Percentiles rank a stretch among this genome's conserved stretches.
These are phyloP conservation scores for Globisporangium spiculum DNA, from an alignment of 352 stramenopile genomes.

Conservation along the genomic window DNA sequence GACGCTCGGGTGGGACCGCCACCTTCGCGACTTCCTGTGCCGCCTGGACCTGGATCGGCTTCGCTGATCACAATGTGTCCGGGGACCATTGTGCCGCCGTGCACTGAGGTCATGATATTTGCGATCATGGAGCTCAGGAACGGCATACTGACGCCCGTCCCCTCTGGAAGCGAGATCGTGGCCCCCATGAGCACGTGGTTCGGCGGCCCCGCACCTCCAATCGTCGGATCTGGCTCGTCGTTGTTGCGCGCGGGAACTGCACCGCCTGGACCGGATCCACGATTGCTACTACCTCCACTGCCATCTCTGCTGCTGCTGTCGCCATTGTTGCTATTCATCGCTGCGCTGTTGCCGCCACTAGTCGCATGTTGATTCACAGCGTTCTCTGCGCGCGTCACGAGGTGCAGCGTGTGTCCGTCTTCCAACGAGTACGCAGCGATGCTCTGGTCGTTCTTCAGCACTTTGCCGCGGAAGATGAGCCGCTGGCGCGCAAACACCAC, in stretches of 20 bases:
- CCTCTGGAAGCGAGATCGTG: constrained; percentile 68
- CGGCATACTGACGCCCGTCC: constrained; percentile 64
- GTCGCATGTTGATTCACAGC: background rate
- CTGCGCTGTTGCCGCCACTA: constrained; percentile 1
- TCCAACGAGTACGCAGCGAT: constrained; percentile 74
- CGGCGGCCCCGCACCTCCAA: constrained; percentile 17
- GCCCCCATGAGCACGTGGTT: constrained; percentile 72
- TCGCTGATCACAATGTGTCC: constrained; percentile 17
- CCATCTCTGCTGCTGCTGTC: background rate
- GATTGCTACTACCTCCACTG: background rate
- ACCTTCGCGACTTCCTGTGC: constrained; percentile 7
- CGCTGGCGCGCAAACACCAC: constrained; percentile 70
- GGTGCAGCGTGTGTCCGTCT: constrained; percentile 78
- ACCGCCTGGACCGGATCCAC: background rate
- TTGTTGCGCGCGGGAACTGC: constrained; percentile 35
- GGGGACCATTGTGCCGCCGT: constrained; percentile 32
- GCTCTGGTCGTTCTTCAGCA: constrained; percentile 85
- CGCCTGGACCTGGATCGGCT: background rate
- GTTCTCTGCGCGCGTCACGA: constrained; percentile 59
- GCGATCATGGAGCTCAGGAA: constrained; percentile 84
- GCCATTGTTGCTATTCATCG: background rate
- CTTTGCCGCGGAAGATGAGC: constrained; percentile 83
- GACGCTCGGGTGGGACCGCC: background rate
- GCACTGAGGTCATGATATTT: constrained; percentile 61
- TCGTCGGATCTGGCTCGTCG: constrained; percentile 66